These are phyloP conservation scores for Mycena polygramma DNA, from an alignment of 768 basidiomycete species.

Conservation along the genomic window DNA sequence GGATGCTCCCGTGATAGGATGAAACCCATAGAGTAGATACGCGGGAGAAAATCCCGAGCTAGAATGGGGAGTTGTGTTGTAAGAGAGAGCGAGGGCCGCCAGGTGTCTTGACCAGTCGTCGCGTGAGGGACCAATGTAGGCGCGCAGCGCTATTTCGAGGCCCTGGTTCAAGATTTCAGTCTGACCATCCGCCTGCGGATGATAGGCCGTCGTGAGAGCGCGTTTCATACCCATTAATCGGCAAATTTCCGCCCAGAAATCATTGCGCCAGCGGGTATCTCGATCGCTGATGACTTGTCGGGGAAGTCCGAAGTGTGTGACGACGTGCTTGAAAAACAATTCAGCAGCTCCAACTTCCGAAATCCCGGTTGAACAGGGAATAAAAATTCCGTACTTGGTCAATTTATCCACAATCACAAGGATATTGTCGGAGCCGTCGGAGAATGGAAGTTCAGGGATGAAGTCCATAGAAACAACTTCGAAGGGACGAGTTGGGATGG, in stretches of 20 bases:
- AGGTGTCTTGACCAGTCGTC: conserved; percentile 44
- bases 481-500: conserved; percentile 49
- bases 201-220: conserved; percentile 43
- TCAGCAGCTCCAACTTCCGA: background rate
- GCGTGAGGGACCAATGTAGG: conserved; percentile 41
- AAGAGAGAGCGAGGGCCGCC: conserved; percentile 42
- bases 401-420: conserved; percentile 8
- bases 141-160: conserved; percentile 46
- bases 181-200: conserved; percentile 52
- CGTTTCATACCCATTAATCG: conserved; percentile 42
- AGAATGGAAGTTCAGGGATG: conserved; percentile 1
- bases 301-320: conserved; percentile 11
- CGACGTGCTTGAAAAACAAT: conserved; percentile 10
- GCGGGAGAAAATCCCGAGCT: no score
- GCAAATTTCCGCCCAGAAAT: conserved; percentile 46
- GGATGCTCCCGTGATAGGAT: no score
- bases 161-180: conserved; percentile 50
- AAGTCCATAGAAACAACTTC: conserved; percentile 50
- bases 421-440: background rate
- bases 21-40: no score
- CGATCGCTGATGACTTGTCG: conserved; percentile 47
- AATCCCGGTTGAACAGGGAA: background rate
- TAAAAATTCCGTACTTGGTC: conserved; percentile 4
- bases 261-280: conserved; percentile 41
- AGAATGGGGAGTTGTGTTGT: conserved; percentile 23